Base-by-base conservation (phyloP, 108 stramenopile genomes). In the Nitzschia putrida region DNA sequence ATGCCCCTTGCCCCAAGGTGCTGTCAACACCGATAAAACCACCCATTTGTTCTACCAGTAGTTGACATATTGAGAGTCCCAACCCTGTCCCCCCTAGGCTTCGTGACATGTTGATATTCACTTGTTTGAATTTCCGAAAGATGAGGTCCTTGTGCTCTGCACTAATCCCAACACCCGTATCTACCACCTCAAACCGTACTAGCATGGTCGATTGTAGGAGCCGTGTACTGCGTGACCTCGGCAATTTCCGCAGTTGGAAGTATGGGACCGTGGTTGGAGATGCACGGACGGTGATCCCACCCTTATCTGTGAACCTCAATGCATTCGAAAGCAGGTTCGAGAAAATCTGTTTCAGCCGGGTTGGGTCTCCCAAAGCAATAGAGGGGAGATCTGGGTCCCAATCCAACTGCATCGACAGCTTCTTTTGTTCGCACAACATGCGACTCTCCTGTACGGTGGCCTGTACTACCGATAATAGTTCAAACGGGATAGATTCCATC, bases 111-210 rank as follows among this genome's bases (percentile, higher is more conserved):
- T 73, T 73, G 12, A 42, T 21, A 52, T 69, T 47, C n/a, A 70
- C 80, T 53, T 89, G 79, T 45, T 65, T 58, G 39, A 79, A 85
- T 37, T 73, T 74, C 54, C 74, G 56, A 67, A 85, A 89, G 34
- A 89, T 73, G 8, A n/a, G 57, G 8, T 65, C 60, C 40, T 57
- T 52, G 29, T 73, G 43, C 1, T 74, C 66, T 43, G 52, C 54
- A 26, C 23, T 26, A 21, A 88, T 84, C 16, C 87, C 87, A 38
- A 76, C 61, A 7, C 87, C 87, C 3, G 87, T 85, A 65, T 88
- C 87, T 16, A 26, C 56, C 25, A 85, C 81, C 18, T 52, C 68
- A 55, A 82, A 77, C 37, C 54, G 53, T 24, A 85, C 24, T 14
- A 53, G 29, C 29, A 34, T 34, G 29, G 29, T 34, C 29, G 29